Evolutionary conservation across 192 early-diverging fungal species (phyloP), one percentile per base, ranked within the genome.

Genomic region (Rhizoclosmatium globosum): DNA sequence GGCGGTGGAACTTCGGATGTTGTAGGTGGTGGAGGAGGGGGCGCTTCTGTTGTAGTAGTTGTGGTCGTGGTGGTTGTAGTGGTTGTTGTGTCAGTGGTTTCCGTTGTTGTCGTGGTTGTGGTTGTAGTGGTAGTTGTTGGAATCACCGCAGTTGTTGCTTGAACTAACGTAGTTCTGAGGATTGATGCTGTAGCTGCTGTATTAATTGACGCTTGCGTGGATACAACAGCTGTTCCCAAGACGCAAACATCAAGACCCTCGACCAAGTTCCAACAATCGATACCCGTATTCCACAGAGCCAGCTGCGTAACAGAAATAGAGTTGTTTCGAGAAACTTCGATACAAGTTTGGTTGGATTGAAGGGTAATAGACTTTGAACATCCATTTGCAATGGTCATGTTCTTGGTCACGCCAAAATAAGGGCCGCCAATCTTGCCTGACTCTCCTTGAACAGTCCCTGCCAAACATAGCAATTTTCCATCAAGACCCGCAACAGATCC

Each of bases 381-480:
- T 15, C 11, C 53, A 15, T 9, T 15, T 56, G 53, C 9, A n/a
- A n/a, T 9, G 19, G 19, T 31, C 31, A 31, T 31, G 31, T 31
- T 31, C 31, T 31, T 31, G 31, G 31, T 31, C 31, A 31, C 31
- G 31, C 31, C 53, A 56, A 56, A 15, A 9, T 56, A n/a, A 15
- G 11, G 53, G 19, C 9, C 53, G 19, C 9, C 53, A 56, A 15
- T 56, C 53, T 56, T 56, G 9, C 53, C 53, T 9, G 53, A n/a
- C 53, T n/a, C 53, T 15, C 53, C 53, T n/a, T 15, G 9, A n/a
- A n/a, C 9, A 15, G 53, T n/a, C 9, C 19, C 19, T n/a, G 9
- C 53, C 53, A 56, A 56, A 56, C 53, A 56, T n/a, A 56, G 53
- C 53, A n/a, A 56, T n/a, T 56, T 9, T n/a, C 53, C 53, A n/a